Conservation (phyloP, 1,284 basidiomycete genomes). For the Tausonia pullulans region DNA sequence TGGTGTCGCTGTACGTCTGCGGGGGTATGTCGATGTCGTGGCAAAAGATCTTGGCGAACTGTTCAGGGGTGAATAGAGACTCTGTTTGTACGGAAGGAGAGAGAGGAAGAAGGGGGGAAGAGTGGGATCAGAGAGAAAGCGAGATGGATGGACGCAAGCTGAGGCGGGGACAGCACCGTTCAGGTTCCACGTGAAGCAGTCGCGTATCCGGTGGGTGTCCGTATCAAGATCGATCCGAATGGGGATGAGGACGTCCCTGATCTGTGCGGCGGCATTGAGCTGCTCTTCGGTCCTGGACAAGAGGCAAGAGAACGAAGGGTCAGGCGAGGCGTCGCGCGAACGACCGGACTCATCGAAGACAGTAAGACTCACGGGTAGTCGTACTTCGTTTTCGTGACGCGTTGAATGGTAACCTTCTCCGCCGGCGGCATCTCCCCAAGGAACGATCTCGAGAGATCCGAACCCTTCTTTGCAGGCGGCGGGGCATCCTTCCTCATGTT, state of each 20-base stretch:
- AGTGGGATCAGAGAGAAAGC: background rate
- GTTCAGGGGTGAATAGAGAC: constrained; percentile 61
- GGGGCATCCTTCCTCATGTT: background rate
- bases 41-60: constrained; percentile 77
- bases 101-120: background rate
- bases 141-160: background rate
- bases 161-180: constrained; percentile 40
- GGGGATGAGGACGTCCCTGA: constrained; percentile 64
- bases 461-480: constrained; percentile 8
- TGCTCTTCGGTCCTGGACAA: constrained; percentile 41
- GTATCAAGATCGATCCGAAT: constrained; percentile 93
- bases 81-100: constrained; percentile 28
- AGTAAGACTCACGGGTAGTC: constrained; percentile 50
- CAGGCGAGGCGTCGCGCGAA: background rate
- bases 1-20: constrained; percentile 56
- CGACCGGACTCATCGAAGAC: too few relatives aligned
- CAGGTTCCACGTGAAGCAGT: constrained; percentile 95
- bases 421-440: constrained; percentile 74
- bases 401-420: constrained; percentile 56
- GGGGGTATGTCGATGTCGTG: constrained; percentile 69
- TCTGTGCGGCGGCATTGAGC: constrained; percentile 53
- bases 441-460: constrained; percentile 59
- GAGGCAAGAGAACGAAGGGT: background rate
- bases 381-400: constrained; percentile 51
- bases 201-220: constrained; percentile 77